Conservation (phyloP, 495 filamentous ascomycete genomes). For the Hypomontagnella submonticulosa region DNA sequence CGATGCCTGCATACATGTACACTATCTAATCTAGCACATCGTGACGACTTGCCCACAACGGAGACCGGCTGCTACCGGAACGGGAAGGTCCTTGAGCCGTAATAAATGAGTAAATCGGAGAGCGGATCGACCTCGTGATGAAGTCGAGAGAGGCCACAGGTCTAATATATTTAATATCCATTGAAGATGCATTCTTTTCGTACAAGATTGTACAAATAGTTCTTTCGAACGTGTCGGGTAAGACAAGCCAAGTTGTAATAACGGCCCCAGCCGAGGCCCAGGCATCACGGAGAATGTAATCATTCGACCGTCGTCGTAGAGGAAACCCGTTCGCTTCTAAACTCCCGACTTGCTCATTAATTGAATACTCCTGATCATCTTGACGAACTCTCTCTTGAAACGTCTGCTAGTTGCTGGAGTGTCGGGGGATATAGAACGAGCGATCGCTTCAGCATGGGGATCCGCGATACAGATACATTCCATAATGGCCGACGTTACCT, state of each 20-base stretch:
- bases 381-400: constrained; percentile 34
- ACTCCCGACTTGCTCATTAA: neutral
- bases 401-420: neutral
- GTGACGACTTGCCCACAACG: neutral
- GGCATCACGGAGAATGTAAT: too few species aligned
- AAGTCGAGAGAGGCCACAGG: constrained; percentile 10
- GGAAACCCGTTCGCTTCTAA: too few species aligned
- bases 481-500: constrained; percentile 54
- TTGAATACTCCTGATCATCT: constrained; percentile 11
- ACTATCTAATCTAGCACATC: neutral
- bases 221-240: neutral
- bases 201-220: constrained; percentile 16
- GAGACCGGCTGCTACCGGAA: constrained; percentile 16
- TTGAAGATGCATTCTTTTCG: neutral
- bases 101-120: constrained; percentile 2
- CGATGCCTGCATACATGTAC: neutral
- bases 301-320: too few species aligned
- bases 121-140: constrained; percentile 10
- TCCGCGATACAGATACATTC: constrained; percentile 66
- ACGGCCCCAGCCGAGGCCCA: too few species aligned
- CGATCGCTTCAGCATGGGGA: constrained; percentile 33
- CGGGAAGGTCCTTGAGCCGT: constrained; percentile 18
- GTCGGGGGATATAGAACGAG: neutral
- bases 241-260: neutral
- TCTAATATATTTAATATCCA: constrained; percentile 14